These are phyloP conservation scores for Candida anglica DNA, from an alignment of 805 yeast species.

Conservation along the genomic window DNA sequence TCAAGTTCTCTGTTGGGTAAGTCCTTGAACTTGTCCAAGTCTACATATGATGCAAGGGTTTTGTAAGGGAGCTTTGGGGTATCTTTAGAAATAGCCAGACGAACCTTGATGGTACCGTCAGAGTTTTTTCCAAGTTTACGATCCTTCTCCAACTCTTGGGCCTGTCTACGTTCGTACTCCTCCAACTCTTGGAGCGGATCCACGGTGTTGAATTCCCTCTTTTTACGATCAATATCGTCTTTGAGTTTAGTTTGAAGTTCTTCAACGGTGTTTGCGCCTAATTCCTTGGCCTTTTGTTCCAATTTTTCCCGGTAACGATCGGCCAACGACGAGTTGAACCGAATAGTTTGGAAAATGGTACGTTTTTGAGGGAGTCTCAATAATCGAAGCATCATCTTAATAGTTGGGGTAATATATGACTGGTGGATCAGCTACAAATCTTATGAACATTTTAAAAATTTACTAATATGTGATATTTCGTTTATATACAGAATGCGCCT, in stretches of 20 bases:
- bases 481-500: no score
- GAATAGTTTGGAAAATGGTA: no score
- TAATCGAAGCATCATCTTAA: no score
- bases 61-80: conserved; percentile 54
- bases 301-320: conserved; percentile 27
- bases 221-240: conserved; percentile 54
- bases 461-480: no score
- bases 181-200: conserved; percentile 74
- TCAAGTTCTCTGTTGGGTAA: conserved; percentile 66
- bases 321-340: conserved; percentile 1
- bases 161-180: conserved; percentile 43
- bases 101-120: conserved; percentile 23
- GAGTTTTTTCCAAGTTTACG: conserved; percentile 13
- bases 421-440: no score
- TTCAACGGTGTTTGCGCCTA: conserved; percentile 41
- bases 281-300: conserved; percentile 28
- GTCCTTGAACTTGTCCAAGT: conserved; percentile 56
- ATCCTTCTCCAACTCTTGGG: conserved; percentile 19
- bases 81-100: conserved; percentile 32
- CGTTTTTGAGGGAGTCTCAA: no score
- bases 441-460: no score
- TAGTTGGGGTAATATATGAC: no score
- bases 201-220: conserved; percentile 52
- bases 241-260: conserved; percentile 62
- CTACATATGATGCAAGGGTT: conserved; percentile 67